Percentiles rank a stretch among this genome's conserved stretches.
Conservation (phyloP, 305 asterid genomes). For the Stenogyne calaminthoides region DNA sequence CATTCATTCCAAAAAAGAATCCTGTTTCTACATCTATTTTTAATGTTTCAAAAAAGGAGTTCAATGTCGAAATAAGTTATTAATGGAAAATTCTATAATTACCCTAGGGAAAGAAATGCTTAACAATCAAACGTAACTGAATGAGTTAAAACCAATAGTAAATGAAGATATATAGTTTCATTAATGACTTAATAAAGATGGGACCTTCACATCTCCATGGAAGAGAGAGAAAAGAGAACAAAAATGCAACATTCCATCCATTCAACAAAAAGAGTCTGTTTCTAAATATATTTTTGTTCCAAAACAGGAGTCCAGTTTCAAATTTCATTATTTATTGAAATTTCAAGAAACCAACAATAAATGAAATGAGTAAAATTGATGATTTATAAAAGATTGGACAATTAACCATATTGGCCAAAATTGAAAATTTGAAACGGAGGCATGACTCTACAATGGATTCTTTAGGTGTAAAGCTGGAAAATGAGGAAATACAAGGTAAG, state of each 20-base stretch:
- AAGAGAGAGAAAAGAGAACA: not conserved
- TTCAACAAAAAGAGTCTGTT: not conserved
- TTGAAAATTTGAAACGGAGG: not conserved
- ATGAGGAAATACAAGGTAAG: not conserved
- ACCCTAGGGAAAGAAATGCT: not conserved
- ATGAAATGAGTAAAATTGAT: not conserved
- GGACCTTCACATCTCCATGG: conserved; percentile 38
- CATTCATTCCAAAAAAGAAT: not conserved
- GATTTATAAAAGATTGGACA: not conserved
- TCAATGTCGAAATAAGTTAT: not conserved
- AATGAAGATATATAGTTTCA: not conserved
- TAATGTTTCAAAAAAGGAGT: not conserved
- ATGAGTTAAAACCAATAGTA: not conserved
- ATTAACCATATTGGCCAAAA: not conserved
- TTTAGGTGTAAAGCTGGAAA: not conserved
- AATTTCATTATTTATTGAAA: not conserved
- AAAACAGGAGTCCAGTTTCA: not conserved
- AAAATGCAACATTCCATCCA: not conserved
- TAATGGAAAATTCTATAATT: not conserved
- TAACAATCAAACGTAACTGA: not conserved
- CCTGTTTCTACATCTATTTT: not conserved
- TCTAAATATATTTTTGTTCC: not conserved
- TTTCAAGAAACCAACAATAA: not conserved
- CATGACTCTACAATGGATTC: not conserved
- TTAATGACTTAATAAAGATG: not conserved